Conservation (phyloP, 805 yeast species). For the Yarrowia sp. region DNA sequence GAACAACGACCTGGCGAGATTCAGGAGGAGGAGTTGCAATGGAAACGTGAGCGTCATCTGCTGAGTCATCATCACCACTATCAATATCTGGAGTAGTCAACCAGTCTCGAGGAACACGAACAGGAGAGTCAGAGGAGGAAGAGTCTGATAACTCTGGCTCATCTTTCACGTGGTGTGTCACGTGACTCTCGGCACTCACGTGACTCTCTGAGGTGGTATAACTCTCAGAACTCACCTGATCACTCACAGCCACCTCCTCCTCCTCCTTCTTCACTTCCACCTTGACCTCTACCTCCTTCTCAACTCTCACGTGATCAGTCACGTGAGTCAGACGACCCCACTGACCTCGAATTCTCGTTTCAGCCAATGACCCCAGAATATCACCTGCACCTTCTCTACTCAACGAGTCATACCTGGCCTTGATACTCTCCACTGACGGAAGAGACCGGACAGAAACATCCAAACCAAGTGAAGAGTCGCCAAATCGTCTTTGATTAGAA, state of each 20-base stretch:
- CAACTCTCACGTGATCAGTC: background rate
- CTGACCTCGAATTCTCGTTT: background rate
- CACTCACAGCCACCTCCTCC: background rate
- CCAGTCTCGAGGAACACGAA: too few relatives aligned
- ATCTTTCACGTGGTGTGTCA: too few relatives aligned
- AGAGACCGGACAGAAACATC: slow-evolving; percentile 4
- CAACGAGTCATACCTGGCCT: background rate
- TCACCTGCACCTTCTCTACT: background rate
- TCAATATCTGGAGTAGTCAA: too few relatives aligned
- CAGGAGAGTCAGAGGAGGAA: too few relatives aligned
- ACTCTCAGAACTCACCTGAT: too few relatives aligned
- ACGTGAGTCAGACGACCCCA: background rate
- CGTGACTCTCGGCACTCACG: too few relatives aligned
- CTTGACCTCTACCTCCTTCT: background rate
- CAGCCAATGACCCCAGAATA: background rate
- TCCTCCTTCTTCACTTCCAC: background rate
- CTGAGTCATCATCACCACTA: too few relatives aligned
- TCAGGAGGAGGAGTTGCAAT: too few relatives aligned
- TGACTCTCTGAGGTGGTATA: too few relatives aligned
- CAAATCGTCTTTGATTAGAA: background rate
- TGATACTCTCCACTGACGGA: background rate
- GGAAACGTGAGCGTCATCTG: too few relatives aligned
- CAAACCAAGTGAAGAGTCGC: background rate
- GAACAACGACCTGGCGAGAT: too few relatives aligned
- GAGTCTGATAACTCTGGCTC: too few relatives aligned